Base-by-base conservation (phyloP, 225 moss, liverwort and hornwort genomes). In the Antitrichia curtipendula region DNA sequence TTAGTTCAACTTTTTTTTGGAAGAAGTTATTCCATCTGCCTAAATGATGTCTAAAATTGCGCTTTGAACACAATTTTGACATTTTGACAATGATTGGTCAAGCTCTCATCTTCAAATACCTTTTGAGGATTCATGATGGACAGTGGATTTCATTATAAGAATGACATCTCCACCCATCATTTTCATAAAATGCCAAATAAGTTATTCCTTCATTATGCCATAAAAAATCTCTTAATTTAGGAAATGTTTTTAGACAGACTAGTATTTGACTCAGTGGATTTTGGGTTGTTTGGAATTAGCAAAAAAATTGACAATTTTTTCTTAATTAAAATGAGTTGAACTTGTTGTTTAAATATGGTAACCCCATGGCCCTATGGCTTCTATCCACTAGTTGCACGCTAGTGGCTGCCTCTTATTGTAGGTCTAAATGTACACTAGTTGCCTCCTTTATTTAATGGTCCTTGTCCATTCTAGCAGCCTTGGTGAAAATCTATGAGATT, bases 331-430 rank as follows among this genome's bases (percentile, higher is more conserved):
- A n/a, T 4, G 7, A 40, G 2, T 8, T 13, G 1, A 40, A 13
- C 1, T 1, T 40, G 2, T 2, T 13, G 24, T 23, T 40, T 68
- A 68, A 8, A 2, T n/a, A 66, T 40, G 0, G 4, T 68, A 13
- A 13, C 7, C 0, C 4, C 13, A 23, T 68, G 4, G 13, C 2
- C 23, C 8, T 7, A 68, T 12, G 4, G 7, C 22, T 38, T 31
- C 0, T 38, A 1, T 23, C 68, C 2, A 68, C 4, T 13, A 68
- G 6, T 66, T n/a, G 10, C 3, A 10, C 3, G 0, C 6, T 0
- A 31, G 4, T 16, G 16, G 8, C 0, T 62, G 0, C 5, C 5
- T 2, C 5, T 1, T 64, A 3, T 1, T 0, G 1, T 0, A 2
- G 5, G 9, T 17, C 2, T 63, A 0, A 64, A 34, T 64, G 3